Percentiles rank a stretch among this genome's conserved stretches.
Evolutionary conservation across 306 rosid genomes (phyloP).

Genomic region (Spatholobus suberectus): DNA sequence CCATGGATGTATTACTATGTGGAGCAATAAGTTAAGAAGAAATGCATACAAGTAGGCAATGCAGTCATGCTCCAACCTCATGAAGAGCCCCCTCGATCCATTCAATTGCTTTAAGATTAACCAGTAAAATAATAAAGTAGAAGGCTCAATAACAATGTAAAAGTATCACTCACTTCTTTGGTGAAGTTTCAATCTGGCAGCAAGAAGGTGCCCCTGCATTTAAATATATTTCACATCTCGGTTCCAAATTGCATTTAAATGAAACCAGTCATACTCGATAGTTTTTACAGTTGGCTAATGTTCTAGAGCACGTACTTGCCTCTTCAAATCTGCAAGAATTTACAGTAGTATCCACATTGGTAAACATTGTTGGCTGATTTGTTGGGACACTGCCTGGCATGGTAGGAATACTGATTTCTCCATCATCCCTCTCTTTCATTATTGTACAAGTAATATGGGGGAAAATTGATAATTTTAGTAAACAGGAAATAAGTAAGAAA

Average conservation of each 20-base stretch:
- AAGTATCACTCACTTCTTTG: slow-evolving; percentile 65
- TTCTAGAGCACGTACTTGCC: slow-evolving; percentile 62
- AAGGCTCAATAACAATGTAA: slow-evolving; percentile 15
- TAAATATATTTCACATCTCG: slow-evolving; percentile 36
- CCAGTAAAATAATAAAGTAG: slow-evolving; percentile 24
- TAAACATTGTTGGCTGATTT: slow-evolving; percentile 48
- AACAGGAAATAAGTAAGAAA: slow-evolving; percentile 36
- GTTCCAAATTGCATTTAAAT: slow-evolving; percentile 26
- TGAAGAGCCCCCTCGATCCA: slow-evolving; percentile 16
- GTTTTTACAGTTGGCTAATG: slow-evolving; percentile 35
- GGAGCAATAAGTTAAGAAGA: slow-evolving; percentile 34
- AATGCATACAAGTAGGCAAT: slow-evolving; percentile 24
- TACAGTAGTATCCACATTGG: slow-evolving; percentile 42
- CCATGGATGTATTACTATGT: slow-evolving; percentile 1
- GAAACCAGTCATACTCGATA: slow-evolving; percentile 33
- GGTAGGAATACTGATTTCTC: slow-evolving; percentile 44
- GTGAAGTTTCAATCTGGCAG: slow-evolving; percentile 57
- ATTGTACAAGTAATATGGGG: slow-evolving; percentile 20
- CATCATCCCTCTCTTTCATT: slow-evolving; percentile 51
- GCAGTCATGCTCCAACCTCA: slow-evolving; percentile 28
- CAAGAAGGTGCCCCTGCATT: slow-evolving; percentile 56
- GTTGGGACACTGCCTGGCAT: slow-evolving; percentile 39
- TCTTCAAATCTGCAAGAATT: slow-evolving; percentile 55
- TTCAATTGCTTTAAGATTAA: slow-evolving; percentile 23
- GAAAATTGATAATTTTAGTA: slow-evolving; percentile 20